Percentiles rank a stretch among this genome's conserved stretches.
Conservation (phyloP, 768 basidiomycete genomes). For the Gymnopilus dilepis region DNA sequence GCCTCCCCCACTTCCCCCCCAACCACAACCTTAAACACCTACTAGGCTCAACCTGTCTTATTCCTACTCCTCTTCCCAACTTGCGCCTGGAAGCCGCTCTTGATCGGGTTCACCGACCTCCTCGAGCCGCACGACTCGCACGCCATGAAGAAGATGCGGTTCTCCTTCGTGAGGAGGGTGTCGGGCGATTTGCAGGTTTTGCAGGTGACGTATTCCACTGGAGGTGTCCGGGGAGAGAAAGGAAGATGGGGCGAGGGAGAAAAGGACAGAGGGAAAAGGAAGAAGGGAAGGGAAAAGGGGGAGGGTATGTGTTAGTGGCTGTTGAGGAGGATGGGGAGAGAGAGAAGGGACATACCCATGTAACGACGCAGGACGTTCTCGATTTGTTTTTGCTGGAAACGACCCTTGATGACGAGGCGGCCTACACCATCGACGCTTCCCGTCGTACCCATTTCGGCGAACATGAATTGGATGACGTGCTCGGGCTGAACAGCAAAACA, state of each 20-base stretch:
- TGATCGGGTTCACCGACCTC: conserved; percentile 94
- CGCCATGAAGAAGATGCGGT: conserved; percentile 97
- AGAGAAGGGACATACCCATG: conserved; percentile 70
- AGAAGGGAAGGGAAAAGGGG: not conserved
- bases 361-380: conserved; percentile 97
- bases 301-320: too few species aligned
- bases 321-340: too few species aligned
- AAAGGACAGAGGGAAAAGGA: not conserved
- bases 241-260: not conserved
- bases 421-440: conserved; percentile 93
- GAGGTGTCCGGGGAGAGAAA: too few species aligned
- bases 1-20: too few species aligned
- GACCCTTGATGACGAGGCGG: conserved; percentile 94
- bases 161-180: conserved; percentile 95
- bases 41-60: conserved; percentile 62
- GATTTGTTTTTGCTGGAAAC: conserved; percentile 98
- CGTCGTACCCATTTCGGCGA: conserved; percentile 98
- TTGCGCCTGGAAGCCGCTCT: conserved; percentile 98
- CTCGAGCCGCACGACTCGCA: conserved; percentile 91
- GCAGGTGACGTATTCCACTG: conserved; percentile 98
- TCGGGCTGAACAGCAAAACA: conserved; percentile 64
- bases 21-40: not conserved
- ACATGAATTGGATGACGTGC: conserved; percentile 96
- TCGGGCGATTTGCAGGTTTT: conserved; percentile 99
- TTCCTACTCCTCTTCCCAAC: conserved; percentile 88